Evolutionary conservation across 371 early-diverging fungal species (phyloP), one percentile per base, ranked within the genome.

Genomic region (Mortierella sp.): DNA sequence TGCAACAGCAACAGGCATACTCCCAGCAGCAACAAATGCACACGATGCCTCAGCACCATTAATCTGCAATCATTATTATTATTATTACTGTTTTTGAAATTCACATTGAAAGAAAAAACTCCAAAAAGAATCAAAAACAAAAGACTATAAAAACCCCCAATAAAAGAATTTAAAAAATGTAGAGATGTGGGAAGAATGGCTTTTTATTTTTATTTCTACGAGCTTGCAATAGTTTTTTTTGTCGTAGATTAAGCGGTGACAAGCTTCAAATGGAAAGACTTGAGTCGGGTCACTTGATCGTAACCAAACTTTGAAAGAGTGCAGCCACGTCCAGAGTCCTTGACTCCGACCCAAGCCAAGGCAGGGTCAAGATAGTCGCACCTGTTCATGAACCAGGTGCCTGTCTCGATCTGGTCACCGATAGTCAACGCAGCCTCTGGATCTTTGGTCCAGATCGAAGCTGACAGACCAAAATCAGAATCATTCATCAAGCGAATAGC

Each of bases 311-410:
- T 88, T 62, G 88, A 88, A 37, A 85, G 49, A 2, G 94, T 90
- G 66, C 91, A 91, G 10, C 96, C 95, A 0, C 92, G 77, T 0
- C 96, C 96, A 55, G 92, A 92, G n/a, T 93, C 89, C 84, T 95
- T 96, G 54, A 89, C 90, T 10, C 95, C 96, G 26, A 90, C 89
- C 95, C 95, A 96, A 26, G 94, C 90, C 43, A 96, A 75, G 6
- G 90, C 94, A 37, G 95, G 95, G 77, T 95, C 95, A 45, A 93
- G 83, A 68, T 89, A 94, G 79, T 96, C 95, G 75, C 95, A 94
- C 1, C 95, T 90, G 75, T 96, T 96, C 93, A 94, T 90, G 77
- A 93, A 96, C 88, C 93, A 91, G n/a, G 96, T 95, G 18, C 96
- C 96, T 0, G 92, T 90, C 63, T 95, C 93, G 60, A 95, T 87